Evolutionary conservation across 208 protist species (phyloP).

Genomic region (Leishmania tropica): DNA sequence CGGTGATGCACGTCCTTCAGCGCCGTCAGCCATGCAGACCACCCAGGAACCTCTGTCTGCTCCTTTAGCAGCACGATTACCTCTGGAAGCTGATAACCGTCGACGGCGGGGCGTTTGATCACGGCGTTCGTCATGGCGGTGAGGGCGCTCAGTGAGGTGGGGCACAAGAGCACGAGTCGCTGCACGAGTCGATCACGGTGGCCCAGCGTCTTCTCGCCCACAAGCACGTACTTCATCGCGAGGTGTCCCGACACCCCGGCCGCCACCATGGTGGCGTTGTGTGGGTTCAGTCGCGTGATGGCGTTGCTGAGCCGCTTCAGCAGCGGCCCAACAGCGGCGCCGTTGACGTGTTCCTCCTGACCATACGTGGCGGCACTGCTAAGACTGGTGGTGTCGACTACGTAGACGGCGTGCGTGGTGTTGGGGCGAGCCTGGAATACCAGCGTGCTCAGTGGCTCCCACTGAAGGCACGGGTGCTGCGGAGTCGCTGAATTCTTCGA

Average conservation of each 20-base stretch:
- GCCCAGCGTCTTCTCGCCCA: slow-evolving; percentile 73
- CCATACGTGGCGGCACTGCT: slow-evolving; percentile 30
- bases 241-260: slow-evolving; percentile 61
- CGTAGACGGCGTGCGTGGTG: slow-evolving; percentile 76
- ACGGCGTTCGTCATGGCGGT: slow-evolving; percentile 21
- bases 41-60: slow-evolving; percentile 26
- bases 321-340: slow-evolving; percentile 47
- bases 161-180: slow-evolving; percentile 65
- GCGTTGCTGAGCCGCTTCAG: slow-evolving; percentile 70
- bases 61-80: slow-evolving; percentile 54
- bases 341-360: slow-evolving; percentile 61
- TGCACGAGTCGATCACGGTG: slow-evolving; percentile 72
- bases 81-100: slow-evolving; percentile 45
- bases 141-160: slow-evolving; percentile 39
- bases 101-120: slow-evolving; percentile 14
- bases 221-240: slow-evolving; percentile 72
- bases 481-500: slow-evolving; percentile 39
- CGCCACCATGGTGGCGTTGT: slow-evolving; percentile 73
- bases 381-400: slow-evolving; percentile 60
- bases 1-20: slow-evolving; percentile 22
- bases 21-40: slow-evolving; percentile 34
- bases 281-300: slow-evolving; percentile 69
- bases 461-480: slow-evolving; percentile 78
- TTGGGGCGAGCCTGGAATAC: slow-evolving; percentile 71
- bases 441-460: slow-evolving; percentile 58